Evolutionary conservation across 1,139 yeast genomes (phyloP).

Genomic region (Diutina sp.): DNA sequence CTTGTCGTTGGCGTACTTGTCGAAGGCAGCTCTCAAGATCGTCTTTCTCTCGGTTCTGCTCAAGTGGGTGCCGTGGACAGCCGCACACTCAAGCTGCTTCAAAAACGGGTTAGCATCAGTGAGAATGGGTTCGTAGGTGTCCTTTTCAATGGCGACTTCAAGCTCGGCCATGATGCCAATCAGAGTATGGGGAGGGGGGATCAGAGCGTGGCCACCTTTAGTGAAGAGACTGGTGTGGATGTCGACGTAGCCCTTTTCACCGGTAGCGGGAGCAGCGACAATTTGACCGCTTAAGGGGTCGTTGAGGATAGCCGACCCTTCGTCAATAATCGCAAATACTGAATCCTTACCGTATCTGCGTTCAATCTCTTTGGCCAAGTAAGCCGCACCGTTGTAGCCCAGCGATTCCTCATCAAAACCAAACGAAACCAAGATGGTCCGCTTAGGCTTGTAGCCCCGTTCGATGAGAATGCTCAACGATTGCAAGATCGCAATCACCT

Average conservation of each 20-base stretch:
- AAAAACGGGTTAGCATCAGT: slow-evolving; percentile 3
- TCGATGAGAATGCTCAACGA: slow-evolving; percentile 6
- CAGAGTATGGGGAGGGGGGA: slow-evolving; percentile 3
- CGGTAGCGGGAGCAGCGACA: slow-evolving; percentile 7
- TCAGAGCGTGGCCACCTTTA: slow-evolving; percentile 4
- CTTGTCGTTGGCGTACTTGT: slow-evolving; percentile 6
- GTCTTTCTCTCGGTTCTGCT: slow-evolving; percentile 5
- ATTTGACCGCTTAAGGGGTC: background rate
- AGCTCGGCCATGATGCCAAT: slow-evolving; percentile 4
- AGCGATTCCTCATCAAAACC: slow-evolving; percentile 8
- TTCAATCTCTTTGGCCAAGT: slow-evolving; percentile 5
- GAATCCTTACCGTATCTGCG: slow-evolving; percentile 6
- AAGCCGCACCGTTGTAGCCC: slow-evolving; percentile 6
- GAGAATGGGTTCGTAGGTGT: slow-evolving; percentile 2
- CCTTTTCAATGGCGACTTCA: slow-evolving; percentile 3
- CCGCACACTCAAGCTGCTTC: slow-evolving; percentile 3
- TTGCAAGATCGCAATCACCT: slow-evolving; percentile 7
- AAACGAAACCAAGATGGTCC: slow-evolving; percentile 7
- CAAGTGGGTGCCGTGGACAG: slow-evolving; percentile 3
- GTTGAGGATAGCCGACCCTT: background rate
- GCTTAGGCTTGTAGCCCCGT: slow-evolving; percentile 5
- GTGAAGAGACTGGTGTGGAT: slow-evolving; percentile 4
- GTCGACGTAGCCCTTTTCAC: slow-evolving; percentile 8
- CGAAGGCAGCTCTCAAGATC: slow-evolving; percentile 7
- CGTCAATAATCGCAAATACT: slow-evolving; percentile 8